Evolutionary conservation across 106 monocot genomes (phyloP).

Genomic region (Apostasia shenzhenica): DNA sequence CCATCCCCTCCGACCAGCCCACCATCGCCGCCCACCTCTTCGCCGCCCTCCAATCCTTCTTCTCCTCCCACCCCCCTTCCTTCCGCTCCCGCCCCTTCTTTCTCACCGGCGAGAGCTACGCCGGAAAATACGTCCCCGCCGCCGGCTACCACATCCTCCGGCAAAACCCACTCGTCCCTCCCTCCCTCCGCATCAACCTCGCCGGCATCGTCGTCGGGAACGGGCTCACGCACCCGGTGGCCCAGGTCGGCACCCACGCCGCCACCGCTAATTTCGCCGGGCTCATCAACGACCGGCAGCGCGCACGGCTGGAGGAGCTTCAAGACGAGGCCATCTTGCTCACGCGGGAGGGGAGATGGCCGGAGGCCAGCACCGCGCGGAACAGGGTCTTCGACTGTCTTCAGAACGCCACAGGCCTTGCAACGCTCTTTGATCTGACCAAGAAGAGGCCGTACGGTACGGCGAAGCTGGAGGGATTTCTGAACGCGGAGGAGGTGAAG

Average conservation of each 20-base stretch:
- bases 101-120: slow-evolving; percentile 88
- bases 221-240: slow-evolving; percentile 69
- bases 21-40: slow-evolving; percentile 47
- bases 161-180: slow-evolving; percentile 18
- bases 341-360: slow-evolving; percentile 34
- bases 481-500: slow-evolving; percentile 41
- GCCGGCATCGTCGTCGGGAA: slow-evolving; percentile 77
- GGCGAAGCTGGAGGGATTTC: slow-evolving; percentile 18
- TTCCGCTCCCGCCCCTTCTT: slow-evolving; percentile 61
- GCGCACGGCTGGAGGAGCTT: slow-evolving; percentile 27
- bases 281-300: slow-evolving; percentile 53
- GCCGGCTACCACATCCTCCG: slow-evolving; percentile 38
- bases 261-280: slow-evolving; percentile 52
- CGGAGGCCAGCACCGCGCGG: slow-evolving; percentile 41
- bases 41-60: slow-evolving; percentile 43
- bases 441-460: slow-evolving; percentile 40
- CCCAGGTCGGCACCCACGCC: slow-evolving; percentile 70
- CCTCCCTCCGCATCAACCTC: slow-evolving; percentile 30
- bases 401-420: slow-evolving; percentile 57
- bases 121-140: slow-evolving; percentile 79
- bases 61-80: slow-evolving; percentile 22
- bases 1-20: slow-evolving; percentile 54
- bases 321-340: slow-evolving; percentile 39
- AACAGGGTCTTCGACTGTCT: slow-evolving; percentile 23
- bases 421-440: slow-evolving; percentile 55